phyloP scores from a whole-genome alignment of 305 asterid species.

The Fraxinus ornus region DNA sequence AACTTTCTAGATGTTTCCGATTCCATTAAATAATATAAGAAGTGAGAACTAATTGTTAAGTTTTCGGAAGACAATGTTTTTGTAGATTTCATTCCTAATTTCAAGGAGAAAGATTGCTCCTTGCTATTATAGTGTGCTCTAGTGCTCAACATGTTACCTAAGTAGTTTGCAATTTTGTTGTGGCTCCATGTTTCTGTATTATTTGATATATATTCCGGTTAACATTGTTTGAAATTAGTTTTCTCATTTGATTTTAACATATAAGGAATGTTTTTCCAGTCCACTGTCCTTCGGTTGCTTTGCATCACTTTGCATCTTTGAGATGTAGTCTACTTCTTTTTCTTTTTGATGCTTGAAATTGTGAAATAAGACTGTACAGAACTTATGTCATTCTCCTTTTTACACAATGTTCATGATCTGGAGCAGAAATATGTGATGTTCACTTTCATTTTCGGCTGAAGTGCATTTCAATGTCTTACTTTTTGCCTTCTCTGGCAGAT shows the following conservation, averaged over 20 bases:
- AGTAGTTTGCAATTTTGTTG: neutral
- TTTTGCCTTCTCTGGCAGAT: constrained; percentile 44
- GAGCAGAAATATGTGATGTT: constrained; percentile 3
- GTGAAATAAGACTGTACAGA: neutral
- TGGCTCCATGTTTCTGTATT: neutral
- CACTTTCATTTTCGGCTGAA: neutral
- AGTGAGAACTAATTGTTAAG: neutral
- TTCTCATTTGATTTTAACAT: neutral
- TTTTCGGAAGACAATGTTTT: neutral
- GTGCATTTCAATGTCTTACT: constrained; percentile 6
- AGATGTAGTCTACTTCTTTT: neutral
- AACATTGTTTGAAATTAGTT: neutral
- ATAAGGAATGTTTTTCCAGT: neutral
- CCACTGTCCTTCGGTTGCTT: neutral
- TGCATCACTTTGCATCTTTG: neutral
- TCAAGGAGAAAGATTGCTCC: neutral
- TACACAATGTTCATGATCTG: neutral
- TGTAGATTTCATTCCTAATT: neutral
- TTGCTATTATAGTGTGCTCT: neutral
- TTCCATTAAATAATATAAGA: neutral
- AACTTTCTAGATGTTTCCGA: neutral
- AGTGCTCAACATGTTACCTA: neutral
- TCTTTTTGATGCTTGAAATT: neutral
- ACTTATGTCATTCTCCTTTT: neutral
- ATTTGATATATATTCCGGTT: neutral